phyloP scores from a whole-genome alignment of 108 stramenopile genomes.

The Bacterosira constricta region DNA sequence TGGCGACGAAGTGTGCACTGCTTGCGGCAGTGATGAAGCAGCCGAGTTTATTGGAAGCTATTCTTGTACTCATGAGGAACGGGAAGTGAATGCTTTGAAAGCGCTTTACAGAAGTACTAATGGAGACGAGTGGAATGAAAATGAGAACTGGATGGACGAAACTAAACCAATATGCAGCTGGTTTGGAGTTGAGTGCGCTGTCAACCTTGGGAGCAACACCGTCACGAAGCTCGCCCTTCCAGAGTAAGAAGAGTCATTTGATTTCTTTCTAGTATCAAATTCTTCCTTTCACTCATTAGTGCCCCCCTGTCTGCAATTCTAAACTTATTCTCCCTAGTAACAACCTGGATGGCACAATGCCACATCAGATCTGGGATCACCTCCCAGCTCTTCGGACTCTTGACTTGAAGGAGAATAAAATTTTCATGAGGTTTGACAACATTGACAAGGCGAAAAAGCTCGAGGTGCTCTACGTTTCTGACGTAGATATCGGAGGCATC shows the following conservation, averaged over 20 bases:
- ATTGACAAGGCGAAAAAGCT: conserved; percentile 54
- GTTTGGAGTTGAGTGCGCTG: conserved; percentile 58
- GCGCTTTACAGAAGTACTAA: conserved; percentile 32
- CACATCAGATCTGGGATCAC: conserved; percentile 55
- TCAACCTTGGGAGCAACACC: conserved; percentile 51
- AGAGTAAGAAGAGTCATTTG: conserved; percentile 1
- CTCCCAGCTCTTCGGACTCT: conserved; percentile 48
- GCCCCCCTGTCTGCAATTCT: not conserved
- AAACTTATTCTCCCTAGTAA: conserved; percentile 22
- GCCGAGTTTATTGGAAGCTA: conserved; percentile 50
- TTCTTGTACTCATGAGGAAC: conserved; percentile 14
- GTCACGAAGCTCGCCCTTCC: conserved; percentile 34
- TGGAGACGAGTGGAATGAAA: conserved; percentile 29
- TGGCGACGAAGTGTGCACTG: conserved; percentile 24
- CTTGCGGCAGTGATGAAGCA: conserved; percentile 29
- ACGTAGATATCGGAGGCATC: conserved; percentile 48
- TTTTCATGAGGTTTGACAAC: conserved; percentile 54
- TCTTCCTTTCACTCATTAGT: not conserved
- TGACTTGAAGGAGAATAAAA: conserved; percentile 41
- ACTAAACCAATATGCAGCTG: conserved; percentile 67
- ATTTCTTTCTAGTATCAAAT: not conserved
- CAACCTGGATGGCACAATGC: conserved; percentile 57
- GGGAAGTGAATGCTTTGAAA: conserved; percentile 28
- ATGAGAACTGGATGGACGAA: conserved; percentile 50
- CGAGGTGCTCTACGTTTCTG: conserved; percentile 52